Conservation (phyloP, 257 asterid genomes). For the Penstemon newberryi region DNA sequence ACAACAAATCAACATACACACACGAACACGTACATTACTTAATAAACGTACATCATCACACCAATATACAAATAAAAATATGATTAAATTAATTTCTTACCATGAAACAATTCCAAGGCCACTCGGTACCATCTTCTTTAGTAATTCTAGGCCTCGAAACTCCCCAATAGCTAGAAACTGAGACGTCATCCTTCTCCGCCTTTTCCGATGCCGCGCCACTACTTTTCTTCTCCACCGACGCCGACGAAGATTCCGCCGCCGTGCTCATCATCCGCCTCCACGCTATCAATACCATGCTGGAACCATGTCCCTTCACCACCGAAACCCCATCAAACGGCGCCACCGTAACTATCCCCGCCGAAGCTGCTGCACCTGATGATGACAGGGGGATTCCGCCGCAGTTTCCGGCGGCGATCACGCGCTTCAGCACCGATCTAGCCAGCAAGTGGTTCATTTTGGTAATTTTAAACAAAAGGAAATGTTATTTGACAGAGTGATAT, state of each 20-base stretch:
- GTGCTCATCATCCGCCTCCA: constrained; percentile 65
- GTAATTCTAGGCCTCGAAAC: constrained; percentile 50
- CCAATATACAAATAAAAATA: no score
- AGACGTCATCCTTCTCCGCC: constrained; percentile 37
- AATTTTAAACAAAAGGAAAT: not conserved
- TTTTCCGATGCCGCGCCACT: constrained; percentile 32
- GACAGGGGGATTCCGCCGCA: constrained; percentile 28
- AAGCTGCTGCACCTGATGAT: constrained; percentile 20
- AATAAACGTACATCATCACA: no score
- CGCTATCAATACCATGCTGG: constrained; percentile 37
- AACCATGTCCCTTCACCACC: constrained; percentile 33
- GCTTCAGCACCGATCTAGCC: constrained; percentile 44
- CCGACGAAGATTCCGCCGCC: constrained; percentile 35
- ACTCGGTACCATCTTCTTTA: constrained; percentile 78
- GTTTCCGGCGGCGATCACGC: constrained; percentile 46
- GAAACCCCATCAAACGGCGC: constrained; percentile 34
- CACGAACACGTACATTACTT: no score
- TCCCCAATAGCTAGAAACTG: constrained; percentile 87
- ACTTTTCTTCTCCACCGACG: constrained; percentile 40
- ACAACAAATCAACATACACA: no score
- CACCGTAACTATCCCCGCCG: constrained; percentile 25
- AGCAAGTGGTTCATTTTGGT: constrained; percentile 52
- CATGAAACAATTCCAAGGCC: constrained; percentile 99
- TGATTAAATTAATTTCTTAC: constrained; percentile 32
- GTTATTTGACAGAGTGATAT: not conserved